These are phyloP conservation scores for Monosporascus sp. DNA, from an alignment of 2,329 filamentous ascomycete species.

Conservation along the genomic window DNA sequence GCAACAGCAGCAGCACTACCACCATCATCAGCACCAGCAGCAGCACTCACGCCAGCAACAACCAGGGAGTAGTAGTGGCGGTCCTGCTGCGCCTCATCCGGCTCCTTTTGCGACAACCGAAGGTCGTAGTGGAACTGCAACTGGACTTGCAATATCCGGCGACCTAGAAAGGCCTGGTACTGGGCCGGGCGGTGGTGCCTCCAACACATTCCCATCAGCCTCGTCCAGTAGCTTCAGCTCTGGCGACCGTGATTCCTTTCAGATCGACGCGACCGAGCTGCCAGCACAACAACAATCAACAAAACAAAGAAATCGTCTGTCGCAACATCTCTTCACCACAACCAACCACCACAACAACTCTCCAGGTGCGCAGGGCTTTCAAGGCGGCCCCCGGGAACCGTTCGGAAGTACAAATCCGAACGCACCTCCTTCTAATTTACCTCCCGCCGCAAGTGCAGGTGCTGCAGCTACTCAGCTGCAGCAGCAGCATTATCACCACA, in stretches of 20 bases:
- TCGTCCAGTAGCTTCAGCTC: constrained; percentile 42
- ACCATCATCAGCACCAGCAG: constrained; percentile 27
- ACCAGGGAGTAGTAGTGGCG: constrained; percentile 20
- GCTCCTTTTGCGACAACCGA: constrained; percentile 7
- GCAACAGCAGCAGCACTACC: constrained; percentile 20
- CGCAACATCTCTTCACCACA: not conserved
- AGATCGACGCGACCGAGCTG: constrained; percentile 11
- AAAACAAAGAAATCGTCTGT: not conserved
- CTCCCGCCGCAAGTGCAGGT: not conserved
- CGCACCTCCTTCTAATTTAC: not conserved
- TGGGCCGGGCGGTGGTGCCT: constrained; percentile 9
- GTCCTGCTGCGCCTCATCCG: constrained; percentile 25
- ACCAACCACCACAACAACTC: not conserved
- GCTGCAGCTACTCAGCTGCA: constrained; percentile 1
- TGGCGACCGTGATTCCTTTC: constrained; percentile 38
- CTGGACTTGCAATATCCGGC: not conserved
- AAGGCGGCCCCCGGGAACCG: not conserved
- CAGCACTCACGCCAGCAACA: constrained; percentile 11
- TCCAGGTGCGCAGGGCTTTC: not conserved
- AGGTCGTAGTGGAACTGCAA: constrained; percentile 6
- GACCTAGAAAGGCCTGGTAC: constrained; percentile 1
- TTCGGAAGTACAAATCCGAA: not conserved
- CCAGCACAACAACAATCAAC: constrained; percentile 8
- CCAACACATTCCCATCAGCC: constrained; percentile 38
- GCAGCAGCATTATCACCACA: constrained; percentile 13